Conservation (phyloP, 176 grass and related monocot species). For the Aegilops bicornis region DNA sequence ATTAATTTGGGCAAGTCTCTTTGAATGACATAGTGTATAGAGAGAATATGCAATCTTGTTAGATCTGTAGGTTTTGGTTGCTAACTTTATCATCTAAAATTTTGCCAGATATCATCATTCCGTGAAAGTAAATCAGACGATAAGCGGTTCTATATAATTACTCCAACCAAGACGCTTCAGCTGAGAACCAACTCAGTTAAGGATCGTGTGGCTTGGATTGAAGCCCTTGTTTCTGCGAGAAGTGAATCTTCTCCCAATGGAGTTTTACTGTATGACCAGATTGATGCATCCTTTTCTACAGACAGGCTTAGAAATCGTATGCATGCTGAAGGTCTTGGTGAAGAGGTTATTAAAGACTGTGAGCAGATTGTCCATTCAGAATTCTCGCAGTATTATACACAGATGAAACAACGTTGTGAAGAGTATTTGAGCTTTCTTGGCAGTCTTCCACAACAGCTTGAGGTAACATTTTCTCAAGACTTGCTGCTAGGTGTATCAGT, state of each 20-base stretch:
- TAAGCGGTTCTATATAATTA: constrained; percentile 86
- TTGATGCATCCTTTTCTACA: constrained; percentile 63
- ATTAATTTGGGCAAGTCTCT: not conserved
- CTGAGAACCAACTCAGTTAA: constrained; percentile 75
- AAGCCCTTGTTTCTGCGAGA: constrained; percentile 76
- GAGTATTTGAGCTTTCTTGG: constrained; percentile 75
- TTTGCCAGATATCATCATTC: constrained; percentile 81
- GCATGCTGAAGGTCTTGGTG: constrained; percentile 72
- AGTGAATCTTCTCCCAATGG: constrained; percentile 56
- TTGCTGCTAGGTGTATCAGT: not conserved
- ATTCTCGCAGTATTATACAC: constrained; percentile 69
- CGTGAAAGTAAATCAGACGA: constrained; percentile 95
- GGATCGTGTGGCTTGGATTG: constrained; percentile 89
- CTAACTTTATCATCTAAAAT: constrained; percentile 33
- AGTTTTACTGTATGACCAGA: constrained; percentile 32
- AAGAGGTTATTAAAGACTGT: constrained; percentile 76
- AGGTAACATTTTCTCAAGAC: constrained; percentile 44
- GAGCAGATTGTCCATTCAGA: constrained; percentile 87
- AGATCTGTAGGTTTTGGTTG: not conserved
- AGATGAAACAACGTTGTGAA: constrained; percentile 68
- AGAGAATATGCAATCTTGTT: not conserved
- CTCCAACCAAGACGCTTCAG: constrained; percentile 83
- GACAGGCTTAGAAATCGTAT: constrained; percentile 73
- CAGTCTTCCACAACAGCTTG: constrained; percentile 59
- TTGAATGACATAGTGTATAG: not conserved